Evolutionary conservation across 1,284 basidiomycete genomes (phyloP).

Genomic region (Cryptococcus sp.): DNA sequence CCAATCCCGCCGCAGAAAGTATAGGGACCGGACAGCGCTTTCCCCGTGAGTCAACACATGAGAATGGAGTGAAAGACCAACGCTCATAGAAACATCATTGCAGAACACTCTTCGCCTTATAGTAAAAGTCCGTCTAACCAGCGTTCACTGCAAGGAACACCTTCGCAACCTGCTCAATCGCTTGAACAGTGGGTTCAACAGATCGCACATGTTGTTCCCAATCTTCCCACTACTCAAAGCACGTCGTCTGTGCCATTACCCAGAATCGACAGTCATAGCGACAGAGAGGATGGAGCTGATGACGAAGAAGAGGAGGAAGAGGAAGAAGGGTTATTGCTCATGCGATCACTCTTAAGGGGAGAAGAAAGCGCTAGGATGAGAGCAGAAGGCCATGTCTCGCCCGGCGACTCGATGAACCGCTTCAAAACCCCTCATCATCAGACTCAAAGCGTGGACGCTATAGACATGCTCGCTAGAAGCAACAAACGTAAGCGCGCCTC

Average conservation of each 20-base stretch:
- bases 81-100: background rate
- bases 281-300: background rate
- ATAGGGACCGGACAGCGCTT: too few species aligned
- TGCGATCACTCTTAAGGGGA: slow-evolving; percentile 7
- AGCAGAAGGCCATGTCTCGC: slow-evolving; percentile 3
- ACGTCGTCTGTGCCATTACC: background rate
- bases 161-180: background rate
- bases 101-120: too few species aligned
- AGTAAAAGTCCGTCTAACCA: too few species aligned
- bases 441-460: background rate
- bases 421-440: background rate
- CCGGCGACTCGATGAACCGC: background rate
- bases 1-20: background rate
- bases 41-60: too few species aligned
- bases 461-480: background rate
- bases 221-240: background rate
- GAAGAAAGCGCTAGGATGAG: slow-evolving; percentile 9
- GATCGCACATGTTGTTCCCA: background rate
- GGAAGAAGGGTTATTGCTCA: slow-evolving; percentile 4
- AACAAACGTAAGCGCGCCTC: background rate
- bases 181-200: slow-evolving; percentile 15
- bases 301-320: slow-evolving; percentile 1
- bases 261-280: too few species aligned
- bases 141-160: too few species aligned
- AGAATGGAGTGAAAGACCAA: too few species aligned